Conservation (phyloP, 2,329 filamentous ascomycete genomes). For the Leptographium procerum region DNA sequence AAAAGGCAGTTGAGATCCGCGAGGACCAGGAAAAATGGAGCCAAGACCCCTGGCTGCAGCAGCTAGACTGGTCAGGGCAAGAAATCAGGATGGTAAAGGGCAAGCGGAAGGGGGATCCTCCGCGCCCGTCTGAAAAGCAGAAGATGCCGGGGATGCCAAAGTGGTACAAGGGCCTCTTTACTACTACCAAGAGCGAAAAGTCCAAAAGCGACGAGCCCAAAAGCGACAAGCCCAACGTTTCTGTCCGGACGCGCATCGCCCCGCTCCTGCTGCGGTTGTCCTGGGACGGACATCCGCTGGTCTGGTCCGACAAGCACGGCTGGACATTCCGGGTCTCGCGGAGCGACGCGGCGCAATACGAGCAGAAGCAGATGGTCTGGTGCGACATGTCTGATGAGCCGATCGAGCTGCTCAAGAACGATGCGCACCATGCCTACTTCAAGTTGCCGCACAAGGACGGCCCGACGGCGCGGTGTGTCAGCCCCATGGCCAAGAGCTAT, state of each 20-base stretch:
- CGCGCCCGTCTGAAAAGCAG: constrained; percentile 66
- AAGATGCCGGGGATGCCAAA: constrained; percentile 91
- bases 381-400: constrained; percentile 72
- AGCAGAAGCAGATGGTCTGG: constrained; percentile 56
- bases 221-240: constrained; percentile 53
- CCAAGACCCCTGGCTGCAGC: constrained; percentile 80
- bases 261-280: constrained; percentile 71
- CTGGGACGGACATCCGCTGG: constrained; percentile 81
- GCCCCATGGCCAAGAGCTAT: constrained; percentile 85
- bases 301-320: constrained; percentile 88
- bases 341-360: constrained; percentile 52
- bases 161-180: constrained; percentile 90
- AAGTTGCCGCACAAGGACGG: constrained; percentile 97
- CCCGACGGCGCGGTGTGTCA: constrained; percentile 70
- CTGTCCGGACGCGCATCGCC: constrained; percentile 78
- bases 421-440: constrained; percentile 60
- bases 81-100: constrained; percentile 84
- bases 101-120: constrained; percentile 75
- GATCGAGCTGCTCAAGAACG: constrained; percentile 52
- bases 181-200: constrained; percentile 42
- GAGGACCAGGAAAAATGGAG: constrained; percentile 55
- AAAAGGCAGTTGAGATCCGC: constrained; percentile 68
- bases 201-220: constrained; percentile 45
- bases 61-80: constrained; percentile 93
- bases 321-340: constrained; percentile 79